phyloP scores from a whole-genome alignment of 2,329 filamentous ascomycete species.

The Blastomyces silverae region DNA sequence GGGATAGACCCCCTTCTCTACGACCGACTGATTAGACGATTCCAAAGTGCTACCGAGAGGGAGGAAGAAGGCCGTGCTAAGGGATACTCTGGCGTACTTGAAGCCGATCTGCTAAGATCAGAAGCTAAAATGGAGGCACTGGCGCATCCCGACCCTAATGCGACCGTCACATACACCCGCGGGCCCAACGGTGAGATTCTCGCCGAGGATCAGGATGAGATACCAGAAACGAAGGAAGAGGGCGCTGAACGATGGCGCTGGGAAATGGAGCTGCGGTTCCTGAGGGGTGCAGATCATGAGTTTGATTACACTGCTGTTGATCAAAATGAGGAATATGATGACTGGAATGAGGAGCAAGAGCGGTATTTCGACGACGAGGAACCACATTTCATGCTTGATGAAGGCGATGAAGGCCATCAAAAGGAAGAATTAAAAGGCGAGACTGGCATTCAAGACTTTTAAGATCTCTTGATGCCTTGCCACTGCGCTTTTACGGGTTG shows the following conservation, averaged over 20 bases:
- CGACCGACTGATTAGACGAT: constrained; percentile 69
- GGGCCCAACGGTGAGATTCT: constrained; percentile 52
- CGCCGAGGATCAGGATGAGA: constrained; percentile 53
- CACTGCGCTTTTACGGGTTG: background rate
- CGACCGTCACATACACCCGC: constrained; percentile 46
- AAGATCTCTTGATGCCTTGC: constrained; percentile 24
- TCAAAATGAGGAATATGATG: constrained; percentile 63
- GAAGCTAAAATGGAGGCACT: constrained; percentile 66
- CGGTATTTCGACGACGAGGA: constrained; percentile 75
- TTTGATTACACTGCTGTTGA: constrained; percentile 72
- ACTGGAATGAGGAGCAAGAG: constrained; percentile 59
- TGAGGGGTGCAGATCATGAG: constrained; percentile 66
- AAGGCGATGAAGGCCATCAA: constrained; percentile 33
- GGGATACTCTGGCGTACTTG: constrained; percentile 71
- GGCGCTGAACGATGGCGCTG: constrained; percentile 62
- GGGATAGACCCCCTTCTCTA: constrained; percentile 67
- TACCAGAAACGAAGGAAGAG: constrained; percentile 56
- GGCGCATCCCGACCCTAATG: constrained; percentile 47
- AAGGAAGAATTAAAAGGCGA: constrained; percentile 45
- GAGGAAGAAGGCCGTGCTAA: constrained; percentile 65
- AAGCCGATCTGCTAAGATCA: constrained; percentile 68
- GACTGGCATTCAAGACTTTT: constrained; percentile 68
- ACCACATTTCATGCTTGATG: constrained; percentile 55
- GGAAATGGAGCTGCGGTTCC: constrained; percentile 66
- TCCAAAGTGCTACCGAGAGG: constrained; percentile 66